These are phyloP conservation scores for Henckelia pumila DNA, from an alignment of 257 asterid genomes.

Conservation along the genomic window DNA sequence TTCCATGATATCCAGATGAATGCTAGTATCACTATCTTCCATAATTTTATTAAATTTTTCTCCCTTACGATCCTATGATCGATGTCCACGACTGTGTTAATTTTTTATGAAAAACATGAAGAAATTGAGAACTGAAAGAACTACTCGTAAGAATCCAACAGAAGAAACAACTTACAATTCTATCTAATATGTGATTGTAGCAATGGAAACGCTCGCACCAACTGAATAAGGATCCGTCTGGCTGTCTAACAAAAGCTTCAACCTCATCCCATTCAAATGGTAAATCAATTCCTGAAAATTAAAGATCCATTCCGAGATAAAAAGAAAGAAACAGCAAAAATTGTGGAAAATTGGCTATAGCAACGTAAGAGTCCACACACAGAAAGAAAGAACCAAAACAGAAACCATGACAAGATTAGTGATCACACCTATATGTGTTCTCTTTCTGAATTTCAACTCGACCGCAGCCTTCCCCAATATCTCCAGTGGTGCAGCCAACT, in stretches of 20 bases:
- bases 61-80: too few species aligned
- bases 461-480: constrained; percentile 77
- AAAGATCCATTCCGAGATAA: constrained; percentile 11
- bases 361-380: background rate
- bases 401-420: background rate
- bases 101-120: background rate
- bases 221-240: constrained; percentile 96
- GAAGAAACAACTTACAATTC: constrained; percentile 56
- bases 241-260: constrained; percentile 74
- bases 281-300: constrained; percentile 78
- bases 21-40: too few species aligned
- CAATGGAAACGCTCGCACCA: constrained; percentile 87
- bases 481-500: constrained; percentile 79
- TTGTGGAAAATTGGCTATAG: background rate
- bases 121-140: background rate
- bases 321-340: background rate
- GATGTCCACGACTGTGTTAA: background rate
- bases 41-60: too few species aligned
- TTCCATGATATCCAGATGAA: too few species aligned
- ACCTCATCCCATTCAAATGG: constrained; percentile 85
- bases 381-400: background rate
- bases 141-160: background rate
- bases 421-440: constrained; percentile 72
- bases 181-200: constrained; percentile 66
- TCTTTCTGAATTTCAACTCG: constrained; percentile 69